Evolutionary conservation across 108 stramenopile genomes (phyloP), one percentile per base, ranked within the genome.

Genomic region (Pseudonitzschia multistriata): DNA sequence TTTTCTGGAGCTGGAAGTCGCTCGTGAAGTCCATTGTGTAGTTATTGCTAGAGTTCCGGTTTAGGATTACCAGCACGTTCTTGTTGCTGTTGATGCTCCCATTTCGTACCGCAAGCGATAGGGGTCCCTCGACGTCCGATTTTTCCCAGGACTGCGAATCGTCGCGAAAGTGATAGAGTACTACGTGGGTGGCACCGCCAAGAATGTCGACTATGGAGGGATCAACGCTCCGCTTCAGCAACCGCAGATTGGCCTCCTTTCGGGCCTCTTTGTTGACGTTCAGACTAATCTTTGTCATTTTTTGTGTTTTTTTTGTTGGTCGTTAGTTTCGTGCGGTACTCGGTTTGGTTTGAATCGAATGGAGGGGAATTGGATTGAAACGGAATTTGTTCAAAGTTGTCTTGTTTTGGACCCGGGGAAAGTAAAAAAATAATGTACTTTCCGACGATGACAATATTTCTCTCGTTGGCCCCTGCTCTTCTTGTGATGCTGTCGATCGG

Each of bases 171-270:
- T 33, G 31, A 29, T 57, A 57, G 13, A 57, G 0, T 29, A 57
- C 55, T 10, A 57, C 55, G 67, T 93, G 91, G 2, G 88, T 88
- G 13, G 88, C 87, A 36, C 79, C 73, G 25, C 70, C 85, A n/a
- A 75, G 36, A 68, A 93, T 87, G 66, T 90, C 83, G 27, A 65
- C 62, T 40, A 93, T 86, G 47, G 76, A 49, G 10, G 65, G 21
- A 54, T 88, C 86, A 33, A 82, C 62, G 25, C 42, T 63, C 45
- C 89, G 81, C 62, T 90, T 87, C n/a, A 93, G 78, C 8, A 85
- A 54, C 30, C 87, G 83, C 39, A 93, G 77, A 63, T 93, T 93
- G 57, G 92, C 86, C 67, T 85, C 71, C 22, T 83, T 80, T n/a
- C 88, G 84, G 24, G 81, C 84, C 29, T 88, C 79, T 62, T 81